These are phyloP conservation scores for Sophora flavescens DNA, from an alignment of 306 rosid species.

Conservation along the genomic window DNA sequence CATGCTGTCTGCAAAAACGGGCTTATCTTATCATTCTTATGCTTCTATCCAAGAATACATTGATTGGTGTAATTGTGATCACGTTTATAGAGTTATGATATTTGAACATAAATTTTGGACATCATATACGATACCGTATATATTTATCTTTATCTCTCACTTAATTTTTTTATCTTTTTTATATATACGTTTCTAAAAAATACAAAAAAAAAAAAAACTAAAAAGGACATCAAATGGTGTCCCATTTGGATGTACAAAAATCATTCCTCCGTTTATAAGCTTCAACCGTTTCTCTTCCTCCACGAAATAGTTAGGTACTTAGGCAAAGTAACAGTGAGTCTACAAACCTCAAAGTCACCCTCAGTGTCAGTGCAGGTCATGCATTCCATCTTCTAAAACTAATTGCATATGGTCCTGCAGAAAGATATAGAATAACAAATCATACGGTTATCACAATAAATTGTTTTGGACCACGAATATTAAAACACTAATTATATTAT, in stretches of 20 bases:
- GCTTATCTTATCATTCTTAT: background rate
- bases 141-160: too few species aligned
- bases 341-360: constrained; percentile 32
- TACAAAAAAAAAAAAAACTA: too few species aligned
- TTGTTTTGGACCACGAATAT: constrained; percentile 55
- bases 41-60: background rate
- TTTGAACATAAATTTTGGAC: too few species aligned
- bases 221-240: too few species aligned
- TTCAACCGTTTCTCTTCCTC: background rate
- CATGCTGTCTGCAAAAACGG: background rate
- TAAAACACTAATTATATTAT: constrained; percentile 19
- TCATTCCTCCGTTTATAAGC: background rate
- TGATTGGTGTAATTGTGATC: background rate
- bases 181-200: too few species aligned
- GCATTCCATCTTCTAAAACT: constrained; percentile 51
- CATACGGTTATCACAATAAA: constrained; percentile 58
- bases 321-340: constrained; percentile 6
- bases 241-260: too few species aligned
- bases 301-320: background rate
- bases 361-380: constrained; percentile 48
- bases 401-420: constrained; percentile 66
- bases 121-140: too few species aligned
- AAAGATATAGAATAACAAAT: constrained; percentile 52
- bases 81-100: too few species aligned
- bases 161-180: too few species aligned